A percentile compares a stretch with the other conserved stretches of the same genome.
Evolutionary conservation across 1,139 yeast genomes (phyloP).

Genomic region (Saccharomyces uvarum): DNA sequence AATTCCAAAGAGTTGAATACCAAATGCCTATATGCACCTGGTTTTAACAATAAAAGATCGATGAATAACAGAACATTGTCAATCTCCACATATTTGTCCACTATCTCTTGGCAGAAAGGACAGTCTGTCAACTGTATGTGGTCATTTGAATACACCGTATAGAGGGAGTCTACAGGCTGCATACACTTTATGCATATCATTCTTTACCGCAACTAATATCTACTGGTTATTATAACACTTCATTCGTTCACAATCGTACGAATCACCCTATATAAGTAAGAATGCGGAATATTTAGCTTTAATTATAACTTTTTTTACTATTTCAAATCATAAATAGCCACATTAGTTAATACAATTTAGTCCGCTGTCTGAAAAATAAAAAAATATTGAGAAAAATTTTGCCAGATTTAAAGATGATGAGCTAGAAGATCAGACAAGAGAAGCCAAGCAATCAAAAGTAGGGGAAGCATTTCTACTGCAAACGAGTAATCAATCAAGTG

Average conservation of each 20-base stretch:
- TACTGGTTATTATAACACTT: background rate
- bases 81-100: slow-evolving; percentile 87
- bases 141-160: slow-evolving; percentile 64
- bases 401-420: slow-evolving; percentile 1
- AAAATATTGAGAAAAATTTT: background rate
- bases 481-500: background rate
- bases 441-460: background rate
- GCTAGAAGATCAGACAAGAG: background rate
- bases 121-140: slow-evolving; percentile 81
- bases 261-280: background rate
- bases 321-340: background rate
- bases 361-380: slow-evolving; percentile 7
- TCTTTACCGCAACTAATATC: background rate
- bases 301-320: background rate
- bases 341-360: background rate
- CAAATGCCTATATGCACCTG: slow-evolving; percentile 84
- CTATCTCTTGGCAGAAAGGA: slow-evolving; percentile 58
- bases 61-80: slow-evolving; percentile 79
- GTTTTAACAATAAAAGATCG: slow-evolving; percentile 73
- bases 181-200: slow-evolving; percentile 93
- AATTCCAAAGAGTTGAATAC: slow-evolving; percentile 62
- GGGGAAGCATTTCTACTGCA: background rate
- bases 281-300: background rate
- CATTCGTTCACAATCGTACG: background rate
- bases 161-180: slow-evolving; percentile 54